Conservation (phyloP, 352 stramenopile species). For the Phytophthora macrochlamydospora region DNA sequence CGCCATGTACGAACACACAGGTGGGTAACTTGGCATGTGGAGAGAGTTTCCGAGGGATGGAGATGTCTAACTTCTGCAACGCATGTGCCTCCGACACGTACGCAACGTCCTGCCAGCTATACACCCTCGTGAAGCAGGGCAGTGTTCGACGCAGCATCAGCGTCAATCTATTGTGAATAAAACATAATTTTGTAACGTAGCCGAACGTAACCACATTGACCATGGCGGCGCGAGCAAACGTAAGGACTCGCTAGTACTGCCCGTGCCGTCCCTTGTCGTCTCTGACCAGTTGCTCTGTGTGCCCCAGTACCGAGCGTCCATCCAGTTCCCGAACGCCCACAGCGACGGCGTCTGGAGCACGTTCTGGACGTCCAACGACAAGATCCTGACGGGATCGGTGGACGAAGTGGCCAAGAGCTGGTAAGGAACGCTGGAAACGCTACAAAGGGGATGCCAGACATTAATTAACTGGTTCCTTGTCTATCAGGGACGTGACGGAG, state of each 20-base stretch:
- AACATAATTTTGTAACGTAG: background rate
- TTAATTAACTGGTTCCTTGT: background rate
- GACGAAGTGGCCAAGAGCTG: constrained; percentile 89
- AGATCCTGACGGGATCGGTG: constrained; percentile 88
- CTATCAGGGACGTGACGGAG: constrained; percentile 65
- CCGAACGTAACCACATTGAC: background rate
- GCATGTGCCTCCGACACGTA: constrained; percentile 51
- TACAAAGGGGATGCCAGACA: background rate
- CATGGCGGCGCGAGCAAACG: constrained; percentile 35
- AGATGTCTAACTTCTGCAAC: constrained; percentile 73
- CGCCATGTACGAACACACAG: constrained; percentile 84
- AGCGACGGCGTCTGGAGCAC: constrained; percentile 90
- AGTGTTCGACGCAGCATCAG: constrained; percentile 36
- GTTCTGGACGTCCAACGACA: constrained; percentile 88
- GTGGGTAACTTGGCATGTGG: constrained; percentile 50
- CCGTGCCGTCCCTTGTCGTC: background rate
- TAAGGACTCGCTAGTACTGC: constrained; percentile 4
- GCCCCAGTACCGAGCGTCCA: constrained; percentile 74
- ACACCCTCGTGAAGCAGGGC: constrained; percentile 31
- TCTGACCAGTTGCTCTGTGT: background rate
- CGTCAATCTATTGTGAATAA: background rate
- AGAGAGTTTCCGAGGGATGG: constrained; percentile 43
- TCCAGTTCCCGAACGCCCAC: constrained; percentile 85
- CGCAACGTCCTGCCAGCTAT: constrained; percentile 72
- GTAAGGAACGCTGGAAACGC: constrained; percentile 28